These are phyloP conservation scores for Coniochaeta sp. DNA, from an alignment of 2,329 filamentous ascomycete species.

Conservation along the genomic window DNA sequence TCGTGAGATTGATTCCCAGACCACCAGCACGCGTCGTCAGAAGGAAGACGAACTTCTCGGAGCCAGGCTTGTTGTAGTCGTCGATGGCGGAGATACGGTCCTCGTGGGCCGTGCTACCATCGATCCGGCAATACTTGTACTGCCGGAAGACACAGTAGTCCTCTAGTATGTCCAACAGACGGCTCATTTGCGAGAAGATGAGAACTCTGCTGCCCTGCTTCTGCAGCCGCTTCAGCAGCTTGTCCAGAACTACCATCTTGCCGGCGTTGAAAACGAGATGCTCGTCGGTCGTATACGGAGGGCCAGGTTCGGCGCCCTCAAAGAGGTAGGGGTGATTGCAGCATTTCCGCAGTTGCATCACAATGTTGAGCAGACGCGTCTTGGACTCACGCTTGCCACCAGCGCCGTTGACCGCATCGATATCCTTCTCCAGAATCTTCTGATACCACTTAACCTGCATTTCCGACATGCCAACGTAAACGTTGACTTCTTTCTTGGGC, in stretches of 20 bases:
- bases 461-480: constrained; percentile 97
- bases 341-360: constrained; percentile 98
- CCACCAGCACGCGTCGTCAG: constrained; percentile 94
- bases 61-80: constrained; percentile 93
- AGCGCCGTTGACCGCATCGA: constrained; percentile 95
- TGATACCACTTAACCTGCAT: constrained; percentile 99
- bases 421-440: constrained; percentile 98
- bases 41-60: constrained; percentile 94
- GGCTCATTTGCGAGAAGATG: constrained; percentile 99
- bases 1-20: constrained; percentile 92
- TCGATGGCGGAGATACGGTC: constrained; percentile 97
- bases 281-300: constrained; percentile 96
- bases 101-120: constrained; percentile 93
- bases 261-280: constrained; percentile 89
- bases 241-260: constrained; percentile 97
- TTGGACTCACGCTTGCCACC: constrained; percentile 96
- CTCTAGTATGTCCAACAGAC: constrained; percentile 91
- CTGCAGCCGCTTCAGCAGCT: constrained; percentile 75
- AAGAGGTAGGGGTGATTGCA: constrained; percentile 99
- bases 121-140: constrained; percentile 95
- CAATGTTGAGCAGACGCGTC: constrained; percentile 92
- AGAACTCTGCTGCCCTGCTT: constrained; percentile 88
- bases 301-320: constrained; percentile 92
- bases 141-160: constrained; percentile 96
- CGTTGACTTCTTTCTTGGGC: constrained; percentile 94